phyloP scores from a whole-genome alignment of 2,329 filamentous ascomycete genomes.

The Xylariaceae sp. region DNA sequence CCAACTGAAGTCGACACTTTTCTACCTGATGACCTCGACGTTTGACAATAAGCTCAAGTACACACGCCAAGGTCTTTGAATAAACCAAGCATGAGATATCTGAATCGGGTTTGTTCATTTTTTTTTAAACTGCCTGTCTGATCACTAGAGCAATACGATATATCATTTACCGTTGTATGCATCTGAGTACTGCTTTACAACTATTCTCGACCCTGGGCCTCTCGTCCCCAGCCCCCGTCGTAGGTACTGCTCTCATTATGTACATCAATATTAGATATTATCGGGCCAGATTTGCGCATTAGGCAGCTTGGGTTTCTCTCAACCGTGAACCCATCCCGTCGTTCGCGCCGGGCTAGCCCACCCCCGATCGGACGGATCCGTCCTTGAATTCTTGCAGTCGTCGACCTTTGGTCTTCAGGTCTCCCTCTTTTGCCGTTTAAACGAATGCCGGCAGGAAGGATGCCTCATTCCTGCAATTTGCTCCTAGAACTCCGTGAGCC shows the following conservation, averaged over 20 bases:
- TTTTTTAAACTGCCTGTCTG: neutral
- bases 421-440: slow-evolving; percentile 41
- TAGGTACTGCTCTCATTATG: slow-evolving; percentile 35
- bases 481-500: slow-evolving; percentile 52
- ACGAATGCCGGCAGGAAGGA: slow-evolving; percentile 48
- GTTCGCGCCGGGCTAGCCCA: slow-evolving; percentile 41
- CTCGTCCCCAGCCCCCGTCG: slow-evolving; percentile 15
- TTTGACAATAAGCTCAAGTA: no score
- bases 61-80: no score
- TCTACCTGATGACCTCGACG: no score
- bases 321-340: slow-evolving; percentile 26
- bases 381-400: slow-evolving; percentile 24
- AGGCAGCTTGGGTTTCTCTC: slow-evolving; percentile 26
- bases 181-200: slow-evolving; percentile 32
- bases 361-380: slow-evolving; percentile 34
- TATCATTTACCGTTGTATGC: slow-evolving; percentile 38
- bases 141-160: slow-evolving; percentile 35
- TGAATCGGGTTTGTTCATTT: neutral
- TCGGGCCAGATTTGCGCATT: slow-evolving; percentile 41
- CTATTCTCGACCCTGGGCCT: slow-evolving; percentile 22
- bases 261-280: slow-evolving; percentile 48
- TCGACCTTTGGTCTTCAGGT: slow-evolving; percentile 14
- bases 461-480: slow-evolving; percentile 43
- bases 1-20: no score
- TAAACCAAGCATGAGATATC: no score